A percentile compares a stretch with the other conserved stretches of the same genome.
These are phyloP conservation scores for Podospora anserina DNA, from an alignment of 495 filamentous ascomycete species.

Conservation along the genomic window DNA sequence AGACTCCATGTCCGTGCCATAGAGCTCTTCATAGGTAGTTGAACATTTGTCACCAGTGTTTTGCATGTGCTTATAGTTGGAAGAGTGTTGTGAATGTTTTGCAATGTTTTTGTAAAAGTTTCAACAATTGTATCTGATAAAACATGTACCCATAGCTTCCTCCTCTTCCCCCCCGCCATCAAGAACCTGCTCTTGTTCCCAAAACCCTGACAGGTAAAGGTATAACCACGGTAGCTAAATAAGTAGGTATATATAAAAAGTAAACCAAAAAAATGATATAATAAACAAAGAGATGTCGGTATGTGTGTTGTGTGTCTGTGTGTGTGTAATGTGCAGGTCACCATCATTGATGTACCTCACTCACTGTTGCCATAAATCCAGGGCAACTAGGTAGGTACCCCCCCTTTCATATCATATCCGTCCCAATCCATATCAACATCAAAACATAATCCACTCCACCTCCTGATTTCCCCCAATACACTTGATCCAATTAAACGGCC, in stretches of 20 bases:
- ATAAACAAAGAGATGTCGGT: not conserved
- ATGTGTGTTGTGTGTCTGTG: not conserved
- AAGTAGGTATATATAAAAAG: not conserved
- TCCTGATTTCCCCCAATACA: constrained; percentile 67
- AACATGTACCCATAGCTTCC: too few relatives aligned
- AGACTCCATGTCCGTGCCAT: too few relatives aligned
- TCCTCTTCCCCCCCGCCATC: too few relatives aligned
- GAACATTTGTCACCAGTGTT: too few relatives aligned
- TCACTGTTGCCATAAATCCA: not conserved
- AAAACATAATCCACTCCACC: constrained; percentile 88
- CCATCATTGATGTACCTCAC: not conserved
- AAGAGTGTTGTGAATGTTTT: too few relatives aligned
- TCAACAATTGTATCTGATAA: too few relatives aligned
- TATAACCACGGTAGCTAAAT: not conserved
- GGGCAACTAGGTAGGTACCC: not conserved
- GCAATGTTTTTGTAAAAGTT: too few relatives aligned
- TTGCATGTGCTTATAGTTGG: too few relatives aligned
- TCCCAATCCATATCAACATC: constrained; percentile 6
- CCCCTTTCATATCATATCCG: constrained; percentile 8
- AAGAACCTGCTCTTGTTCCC: too few relatives aligned
- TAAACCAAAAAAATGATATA: not conserved
- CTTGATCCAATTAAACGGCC: constrained; percentile 70
- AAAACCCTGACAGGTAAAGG: not conserved
- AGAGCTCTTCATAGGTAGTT: too few relatives aligned
- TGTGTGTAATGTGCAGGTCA: not conserved